A percentile compares a stretch with the other conserved stretches of the same genome.
Evolutionary conservation across 2,329 filamentous ascomycete genomes (phyloP).

Genomic region (Didymellaceae sp.): DNA sequence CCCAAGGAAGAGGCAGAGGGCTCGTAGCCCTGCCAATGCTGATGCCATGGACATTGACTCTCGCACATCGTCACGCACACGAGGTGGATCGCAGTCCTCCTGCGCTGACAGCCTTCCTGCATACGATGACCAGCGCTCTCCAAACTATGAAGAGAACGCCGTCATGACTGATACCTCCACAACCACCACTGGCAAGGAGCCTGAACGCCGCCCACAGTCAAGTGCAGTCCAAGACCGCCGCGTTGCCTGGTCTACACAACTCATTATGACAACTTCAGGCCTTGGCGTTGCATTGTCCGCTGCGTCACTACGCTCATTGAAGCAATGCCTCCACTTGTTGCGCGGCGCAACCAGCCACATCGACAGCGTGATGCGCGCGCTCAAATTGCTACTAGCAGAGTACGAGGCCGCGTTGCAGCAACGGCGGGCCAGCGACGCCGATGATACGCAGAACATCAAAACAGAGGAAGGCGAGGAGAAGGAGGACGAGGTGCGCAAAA

Average conservation of each 20-base stretch:
- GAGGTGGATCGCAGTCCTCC: constrained; percentile 68
- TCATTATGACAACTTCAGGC: constrained; percentile 90
- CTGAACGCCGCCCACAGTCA: constrained; percentile 17
- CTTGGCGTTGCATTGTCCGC: constrained; percentile 91
- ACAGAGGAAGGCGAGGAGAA: constrained; percentile 30
- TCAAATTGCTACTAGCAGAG: constrained; percentile 79
- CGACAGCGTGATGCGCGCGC: constrained; percentile 72
- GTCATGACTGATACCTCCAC: constrained; percentile 29
- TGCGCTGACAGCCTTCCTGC: constrained; percentile 79
- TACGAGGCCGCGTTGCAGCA: constrained; percentile 67
- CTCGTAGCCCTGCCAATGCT: constrained; percentile 42
- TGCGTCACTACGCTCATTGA: constrained; percentile 81
- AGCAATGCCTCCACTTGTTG: constrained; percentile 82
- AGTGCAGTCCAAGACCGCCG: constrained; percentile 44
- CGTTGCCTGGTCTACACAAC: constrained; percentile 75
- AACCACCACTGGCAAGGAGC: constrained; percentile 31
- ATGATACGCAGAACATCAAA: constrained; percentile 21
- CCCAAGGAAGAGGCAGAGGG: constrained; percentile 53
- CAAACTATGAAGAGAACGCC: constrained; percentile 71
- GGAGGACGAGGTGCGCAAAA: constrained; percentile 60
- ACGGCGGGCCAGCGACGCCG: constrained; percentile 26
- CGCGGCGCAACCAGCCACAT: constrained; percentile 83
- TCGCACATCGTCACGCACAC: constrained; percentile 38
- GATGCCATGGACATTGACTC: constrained; percentile 59
- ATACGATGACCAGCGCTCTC: constrained; percentile 80